Conservation (phyloP, 148 eudicot genomes). For the Persicaria tinctoria region DNA sequence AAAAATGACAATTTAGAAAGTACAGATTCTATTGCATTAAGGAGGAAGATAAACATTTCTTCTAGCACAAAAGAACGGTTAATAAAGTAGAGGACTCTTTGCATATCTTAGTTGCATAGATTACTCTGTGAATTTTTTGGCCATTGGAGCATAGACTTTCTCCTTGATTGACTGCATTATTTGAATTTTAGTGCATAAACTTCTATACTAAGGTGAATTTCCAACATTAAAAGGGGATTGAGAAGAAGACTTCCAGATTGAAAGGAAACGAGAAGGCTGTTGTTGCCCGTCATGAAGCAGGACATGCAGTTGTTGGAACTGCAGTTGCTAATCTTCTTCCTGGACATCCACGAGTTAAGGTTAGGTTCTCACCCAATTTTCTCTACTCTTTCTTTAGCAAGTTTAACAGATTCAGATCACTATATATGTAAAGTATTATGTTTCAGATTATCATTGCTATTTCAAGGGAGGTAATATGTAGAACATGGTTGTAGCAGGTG, state of each 20-base stretch:
- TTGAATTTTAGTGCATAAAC: background rate
- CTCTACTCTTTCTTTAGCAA: background rate
- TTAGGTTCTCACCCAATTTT: slow-evolving; percentile 18
- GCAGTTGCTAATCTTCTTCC: slow-evolving; percentile 88
- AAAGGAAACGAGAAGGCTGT: slow-evolving; percentile 90
- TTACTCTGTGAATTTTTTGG: background rate
- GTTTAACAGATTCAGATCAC: background rate
- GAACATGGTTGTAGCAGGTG: background rate
- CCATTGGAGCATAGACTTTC: background rate
- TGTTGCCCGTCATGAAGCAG: slow-evolving; percentile 98
- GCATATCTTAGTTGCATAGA: slow-evolving; percentile 1
- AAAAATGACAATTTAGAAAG: background rate
- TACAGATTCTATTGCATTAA: background rate
- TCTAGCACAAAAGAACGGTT: background rate
- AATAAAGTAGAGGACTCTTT: background rate
- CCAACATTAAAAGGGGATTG: slow-evolving; percentile 58
- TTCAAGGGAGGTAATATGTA: background rate
- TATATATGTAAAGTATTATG: background rate
- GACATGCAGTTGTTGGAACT: slow-evolving; percentile 97
- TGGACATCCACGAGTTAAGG: slow-evolving; percentile 97
- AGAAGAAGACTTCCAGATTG: slow-evolving; percentile 83
- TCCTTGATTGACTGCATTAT: background rate
- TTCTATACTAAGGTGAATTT: background rate
- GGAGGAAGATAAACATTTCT: background rate
- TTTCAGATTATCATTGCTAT: background rate